Base-by-base conservation (phyloP, 306 rosid genomes). In the Mucuna pruriens region DNA sequence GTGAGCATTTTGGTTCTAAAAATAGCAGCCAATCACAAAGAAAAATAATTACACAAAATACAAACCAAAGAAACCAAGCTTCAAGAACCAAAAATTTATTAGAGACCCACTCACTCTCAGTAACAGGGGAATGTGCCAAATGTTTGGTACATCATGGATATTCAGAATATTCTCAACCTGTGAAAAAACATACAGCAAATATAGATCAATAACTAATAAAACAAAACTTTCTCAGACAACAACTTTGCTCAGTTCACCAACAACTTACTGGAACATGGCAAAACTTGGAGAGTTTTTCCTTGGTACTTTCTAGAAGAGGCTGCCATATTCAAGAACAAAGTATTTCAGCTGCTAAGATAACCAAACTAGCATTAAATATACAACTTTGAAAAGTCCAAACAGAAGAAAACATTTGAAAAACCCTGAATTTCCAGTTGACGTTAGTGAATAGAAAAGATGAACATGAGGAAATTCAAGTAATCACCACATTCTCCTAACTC, bases 261-360 rank as follows among this genome's bases (percentile, higher is more conserved):
- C 76, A 84, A 90, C 99, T 85, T 89, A 95, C 99, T 17, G 98
- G 96, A 81, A 95, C 99, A 80, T 95, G 99, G 85, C 99, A 95
- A 87, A 95, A 95, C 83, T 87, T 95, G 33, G 99, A 91, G 82
- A 95, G 95, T 80, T 95, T 95, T 73, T 90, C 92, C 88, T 89
- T 95, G n/a, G 99, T 92, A 83, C 34, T 88, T 58, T 87, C 91
- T 86, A 95, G 78, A 46, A 95, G 87, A 72, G 99, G 99, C 99
- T 95, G 93, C 90, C 86, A 79, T 55, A 74, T 48, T 42, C 63
- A 78, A 81, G 54, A 82, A 69, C 7, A 58, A 31, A 46, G 49
- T 61, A 70, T 69, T 78, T 83, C 80, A 85, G 67, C 78, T 16
- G 65, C 80, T 45, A 82, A 66, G 19, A 76, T 80, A 57, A 77